Conservation (phyloP, 169 alveolate genomes). For the Condylostoma magnum region DNA sequence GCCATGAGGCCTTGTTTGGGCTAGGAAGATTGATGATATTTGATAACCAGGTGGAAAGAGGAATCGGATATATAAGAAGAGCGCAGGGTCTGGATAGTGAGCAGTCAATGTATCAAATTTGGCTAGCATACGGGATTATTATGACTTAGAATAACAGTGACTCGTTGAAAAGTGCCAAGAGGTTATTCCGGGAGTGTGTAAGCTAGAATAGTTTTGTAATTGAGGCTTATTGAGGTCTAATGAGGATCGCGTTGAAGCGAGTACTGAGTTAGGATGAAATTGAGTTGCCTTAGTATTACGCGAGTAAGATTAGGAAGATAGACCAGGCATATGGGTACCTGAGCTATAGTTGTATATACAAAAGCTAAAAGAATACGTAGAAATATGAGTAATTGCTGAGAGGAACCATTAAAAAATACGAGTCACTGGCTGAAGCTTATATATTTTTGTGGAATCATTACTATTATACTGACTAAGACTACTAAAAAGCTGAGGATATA, state of each 20-base stretch:
- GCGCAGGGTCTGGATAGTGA: too few species aligned
- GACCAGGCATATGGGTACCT: constrained; percentile 13
- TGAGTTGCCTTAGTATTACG: constrained; percentile 20
- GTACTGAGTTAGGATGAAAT: too few species aligned
- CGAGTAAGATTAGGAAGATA: not conserved
- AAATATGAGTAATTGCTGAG: not conserved
- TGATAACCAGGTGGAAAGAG: too few species aligned
- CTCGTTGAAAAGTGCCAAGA: too few species aligned
- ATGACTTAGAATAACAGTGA: too few species aligned
- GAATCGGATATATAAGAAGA: too few species aligned
- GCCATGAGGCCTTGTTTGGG: constrained; percentile 15
- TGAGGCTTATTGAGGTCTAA: too few species aligned
- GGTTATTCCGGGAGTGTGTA: too few species aligned
- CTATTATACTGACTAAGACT: constrained; percentile 2
- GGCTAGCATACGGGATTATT: too few species aligned
- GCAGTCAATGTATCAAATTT: too few species aligned
- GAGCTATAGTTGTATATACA: not conserved
- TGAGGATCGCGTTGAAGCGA: too few species aligned
- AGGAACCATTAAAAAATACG: not conserved
- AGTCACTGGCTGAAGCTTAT: constrained; percentile 17
- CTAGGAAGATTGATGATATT: not conserved
- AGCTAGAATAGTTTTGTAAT: too few species aligned
- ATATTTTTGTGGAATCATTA: not conserved
- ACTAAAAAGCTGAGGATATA: constrained; percentile 9
- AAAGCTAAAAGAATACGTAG: not conserved